A percentile compares a stretch with the other conserved stretches of the same genome.
Evolutionary conservation across 768 basidiomycete species (phyloP).

Genomic region (Phlebiopsis flavidoalba): DNA sequence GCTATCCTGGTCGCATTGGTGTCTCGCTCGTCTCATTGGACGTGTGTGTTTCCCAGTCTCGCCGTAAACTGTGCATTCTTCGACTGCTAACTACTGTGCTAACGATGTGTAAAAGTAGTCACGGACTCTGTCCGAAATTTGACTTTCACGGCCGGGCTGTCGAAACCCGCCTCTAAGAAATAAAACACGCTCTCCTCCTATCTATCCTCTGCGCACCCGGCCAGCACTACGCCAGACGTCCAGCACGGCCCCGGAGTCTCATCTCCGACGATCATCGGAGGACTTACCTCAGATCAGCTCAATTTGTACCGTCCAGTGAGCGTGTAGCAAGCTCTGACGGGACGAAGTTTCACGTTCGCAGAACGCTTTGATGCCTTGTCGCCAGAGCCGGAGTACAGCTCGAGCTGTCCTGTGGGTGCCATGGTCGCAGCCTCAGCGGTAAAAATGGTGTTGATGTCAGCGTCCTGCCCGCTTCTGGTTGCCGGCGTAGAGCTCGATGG

Average conservation of each 20-base stretch:
- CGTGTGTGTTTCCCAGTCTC: neutral
- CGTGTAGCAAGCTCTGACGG: conserved; percentile 20
- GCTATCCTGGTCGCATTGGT: neutral
- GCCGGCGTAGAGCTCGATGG: conserved; percentile 23
- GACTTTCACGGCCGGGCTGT: conserved; percentile 3
- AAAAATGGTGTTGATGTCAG: conserved; percentile 6
- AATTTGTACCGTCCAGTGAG: conserved; percentile 15
- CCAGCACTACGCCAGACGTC: neutral
- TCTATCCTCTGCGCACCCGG: neutral
- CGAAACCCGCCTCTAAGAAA: neutral
- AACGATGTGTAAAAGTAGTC: neutral
- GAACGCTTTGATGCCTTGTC: conserved; percentile 12
- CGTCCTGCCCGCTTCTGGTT: neutral
- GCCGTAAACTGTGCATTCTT: neutral
- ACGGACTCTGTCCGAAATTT: conserved; percentile 1
- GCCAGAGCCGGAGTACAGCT: conserved; percentile 20
- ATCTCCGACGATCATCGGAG: conserved; percentile 15
- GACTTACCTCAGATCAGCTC: conserved; percentile 27
- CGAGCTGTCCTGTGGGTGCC: conserved; percentile 29
- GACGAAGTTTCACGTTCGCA: conserved; percentile 19
- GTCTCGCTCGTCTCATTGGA: neutral
- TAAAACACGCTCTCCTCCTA: neutral
- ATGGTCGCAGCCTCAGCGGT: conserved; percentile 30
- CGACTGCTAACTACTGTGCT: neutral
- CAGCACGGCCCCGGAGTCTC: conserved; percentile 1